phyloP scores from a whole-genome alignment of 169 alveolate species.

The Cryptosporidium muris region DNA sequence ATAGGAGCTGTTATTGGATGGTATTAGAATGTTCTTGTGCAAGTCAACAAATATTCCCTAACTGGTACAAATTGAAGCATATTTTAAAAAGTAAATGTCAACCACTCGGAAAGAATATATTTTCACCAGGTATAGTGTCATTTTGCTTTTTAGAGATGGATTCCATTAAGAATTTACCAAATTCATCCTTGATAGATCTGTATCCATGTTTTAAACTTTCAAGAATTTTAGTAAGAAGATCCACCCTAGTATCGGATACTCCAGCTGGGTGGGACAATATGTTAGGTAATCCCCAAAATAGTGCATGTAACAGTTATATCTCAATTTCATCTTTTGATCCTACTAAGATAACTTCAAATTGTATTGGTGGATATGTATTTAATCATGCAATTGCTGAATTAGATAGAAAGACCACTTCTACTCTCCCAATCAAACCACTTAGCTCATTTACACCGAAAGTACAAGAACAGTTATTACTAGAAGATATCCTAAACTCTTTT shows the following conservation, averaged over 20 bases:
- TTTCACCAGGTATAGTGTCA: background rate
- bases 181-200: background rate
- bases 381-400: constrained; percentile 13
- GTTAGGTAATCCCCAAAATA: background rate
- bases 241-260: constrained; percentile 17
- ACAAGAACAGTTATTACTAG: constrained; percentile 58
- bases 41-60: constrained; percentile 13
- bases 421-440: background rate
- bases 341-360: background rate
- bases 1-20: constrained; percentile 48
- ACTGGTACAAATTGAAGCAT: constrained; percentile 26
- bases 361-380: constrained; percentile 37
- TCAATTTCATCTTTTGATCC: background rate
- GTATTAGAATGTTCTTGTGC: background rate
- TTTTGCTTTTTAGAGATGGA: background rate
- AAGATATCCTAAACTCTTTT: constrained; percentile 45
- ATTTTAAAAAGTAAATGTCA: constrained; percentile 3
- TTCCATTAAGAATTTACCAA: background rate
- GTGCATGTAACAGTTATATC: background rate
- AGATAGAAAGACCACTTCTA: background rate
- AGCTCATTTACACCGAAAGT: constrained; percentile 12
- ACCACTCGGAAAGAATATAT: background rate
- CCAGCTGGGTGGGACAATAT: constrained; percentile 56
- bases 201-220: constrained; percentile 6
- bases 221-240: background rate